Evolutionary conservation across 306 rosid genomes (phyloP).

Genomic region (Begonia masoniana): DNA sequence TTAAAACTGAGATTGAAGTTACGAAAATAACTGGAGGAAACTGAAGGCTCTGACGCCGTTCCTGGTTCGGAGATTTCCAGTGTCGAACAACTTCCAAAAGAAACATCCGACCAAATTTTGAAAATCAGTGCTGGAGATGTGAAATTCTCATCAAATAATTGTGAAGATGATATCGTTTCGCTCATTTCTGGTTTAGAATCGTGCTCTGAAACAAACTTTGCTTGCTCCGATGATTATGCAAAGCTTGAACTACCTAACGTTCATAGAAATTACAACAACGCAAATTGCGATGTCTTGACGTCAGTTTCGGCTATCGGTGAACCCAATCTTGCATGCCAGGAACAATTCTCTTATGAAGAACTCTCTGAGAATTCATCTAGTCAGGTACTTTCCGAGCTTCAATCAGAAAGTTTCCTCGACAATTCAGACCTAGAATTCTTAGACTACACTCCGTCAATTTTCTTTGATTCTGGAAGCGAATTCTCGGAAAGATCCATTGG

Average conservation of each 20-base stretch:
- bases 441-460: constrained; percentile 48
- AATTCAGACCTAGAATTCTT: constrained; percentile 38
- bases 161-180: constrained; percentile 29
- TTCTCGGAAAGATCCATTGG: constrained; percentile 57
- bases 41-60: constrained; percentile 30
- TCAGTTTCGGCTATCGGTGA: constrained; percentile 40
- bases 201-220: constrained; percentile 7
- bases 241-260: constrained; percentile 28
- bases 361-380: constrained; percentile 36
- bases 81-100: constrained; percentile 10
- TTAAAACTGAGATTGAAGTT: constrained; percentile 22
- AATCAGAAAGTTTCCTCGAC: constrained; percentile 35
- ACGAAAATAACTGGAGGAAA: constrained; percentile 13
- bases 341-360: constrained; percentile 41
- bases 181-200: constrained; percentile 22
- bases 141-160: constrained; percentile 15
- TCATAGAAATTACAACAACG: constrained; percentile 18
- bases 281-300: constrained; percentile 17
- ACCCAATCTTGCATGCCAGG: constrained; percentile 65
- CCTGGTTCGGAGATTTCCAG: constrained; percentile 35
- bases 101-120: constrained; percentile 2
- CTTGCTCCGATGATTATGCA: too few species aligned
- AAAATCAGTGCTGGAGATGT: constrained; percentile 14
- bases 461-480: constrained; percentile 67
- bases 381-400: constrained; percentile 40